Evolutionary conservation across 1,284 basidiomycete genomes (phyloP), one percentile per base, ranked within the genome.

Genomic region (Heliocybe sulcata): DNA sequence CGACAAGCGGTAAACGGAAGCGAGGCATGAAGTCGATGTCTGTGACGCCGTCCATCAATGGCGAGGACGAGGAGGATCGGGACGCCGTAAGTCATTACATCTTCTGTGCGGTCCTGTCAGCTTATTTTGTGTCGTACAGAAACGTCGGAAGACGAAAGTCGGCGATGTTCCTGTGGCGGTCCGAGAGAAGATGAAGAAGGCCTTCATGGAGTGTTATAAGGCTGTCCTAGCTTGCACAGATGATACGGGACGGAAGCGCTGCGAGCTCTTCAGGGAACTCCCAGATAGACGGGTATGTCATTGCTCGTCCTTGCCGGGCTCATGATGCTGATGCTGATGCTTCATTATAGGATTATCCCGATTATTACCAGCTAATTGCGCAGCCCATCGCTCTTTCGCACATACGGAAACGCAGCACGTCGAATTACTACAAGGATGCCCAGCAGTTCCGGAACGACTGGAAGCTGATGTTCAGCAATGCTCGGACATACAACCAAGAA

Each of bases 401-500:
- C 59, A 87, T 98, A 65, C 88, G 90, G 57, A 94, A 94, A 65
- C 87, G 90, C 29, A 81, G 89, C 57, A 85, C 81, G 57, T 78
- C 81, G 56, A 79, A 80, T 35, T 77, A 82, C 55, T 92, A 94
- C 76, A 92, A 92, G 72, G 84, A 75, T 45, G 83, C 94, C 45
- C 73, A 81, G 33, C 75, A 80, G 51, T 94, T 87, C 74, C 79
- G 81, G 54, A 82, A 84, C 52, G 95, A 98, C 71, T 92, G 92
- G 80, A 75, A 77, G 61, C 80, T 94, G 52, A 94, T 98, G 87
- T 96, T 96, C 70, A 79, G 83, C 67, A 99, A 99, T 66, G 95
- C 96, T 3, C 83, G 90, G 64, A 90, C 83, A 42, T 96, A 94
- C 74, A 92, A 95, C 69, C 84, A 87, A 66, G 90, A 92, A 70